A percentile compares a stretch with the other conserved stretches of the same genome.
phyloP scores from a whole-genome alignment of 2,329 filamentous ascomycete species.

The Orbilia quercus region DNA sequence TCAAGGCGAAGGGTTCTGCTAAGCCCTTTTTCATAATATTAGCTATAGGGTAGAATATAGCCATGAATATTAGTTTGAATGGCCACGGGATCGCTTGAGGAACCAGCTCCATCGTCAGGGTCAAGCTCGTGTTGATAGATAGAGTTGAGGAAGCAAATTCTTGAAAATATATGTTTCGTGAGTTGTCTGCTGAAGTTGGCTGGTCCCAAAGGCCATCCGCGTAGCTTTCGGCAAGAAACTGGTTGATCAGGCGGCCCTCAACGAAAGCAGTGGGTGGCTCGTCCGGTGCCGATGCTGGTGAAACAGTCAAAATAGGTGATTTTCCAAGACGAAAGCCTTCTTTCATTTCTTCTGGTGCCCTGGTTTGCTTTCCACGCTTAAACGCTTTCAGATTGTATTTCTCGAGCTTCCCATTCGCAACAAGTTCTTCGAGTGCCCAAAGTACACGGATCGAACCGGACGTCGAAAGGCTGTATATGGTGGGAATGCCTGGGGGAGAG shows the following conservation, averaged over 20 bases:
- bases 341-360: constrained; percentile 42
- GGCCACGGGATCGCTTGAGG: constrained; percentile 49
- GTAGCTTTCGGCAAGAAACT: constrained; percentile 45
- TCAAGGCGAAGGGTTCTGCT: constrained; percentile 22
- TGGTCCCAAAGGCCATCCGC: constrained; percentile 36
- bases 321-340: constrained; percentile 49
- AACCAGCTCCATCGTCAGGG: constrained; percentile 33
- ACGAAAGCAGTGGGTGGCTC: constrained; percentile 46
- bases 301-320: constrained; percentile 38
- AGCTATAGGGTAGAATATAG: constrained; percentile 31
- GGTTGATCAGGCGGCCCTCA: constrained; percentile 41
- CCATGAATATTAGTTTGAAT: constrained; percentile 37
- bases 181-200: constrained; percentile 12
- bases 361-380: constrained; percentile 13
- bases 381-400: constrained; percentile 40
- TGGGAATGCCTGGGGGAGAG: constrained; percentile 37
- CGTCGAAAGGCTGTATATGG: constrained; percentile 37
- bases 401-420: constrained; percentile 33
- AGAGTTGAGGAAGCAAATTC: constrained; percentile 38
- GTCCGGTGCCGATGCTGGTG: constrained; percentile 39
- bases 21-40: constrained; percentile 26
- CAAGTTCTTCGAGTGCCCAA: constrained; percentile 47
- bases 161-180: constrained; percentile 42
- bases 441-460: constrained; percentile 31
- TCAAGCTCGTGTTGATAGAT: constrained; percentile 24